These are phyloP conservation scores for Hortiboletus campestris DNA, from an alignment of 768 basidiomycete genomes.

Conservation along the genomic window DNA sequence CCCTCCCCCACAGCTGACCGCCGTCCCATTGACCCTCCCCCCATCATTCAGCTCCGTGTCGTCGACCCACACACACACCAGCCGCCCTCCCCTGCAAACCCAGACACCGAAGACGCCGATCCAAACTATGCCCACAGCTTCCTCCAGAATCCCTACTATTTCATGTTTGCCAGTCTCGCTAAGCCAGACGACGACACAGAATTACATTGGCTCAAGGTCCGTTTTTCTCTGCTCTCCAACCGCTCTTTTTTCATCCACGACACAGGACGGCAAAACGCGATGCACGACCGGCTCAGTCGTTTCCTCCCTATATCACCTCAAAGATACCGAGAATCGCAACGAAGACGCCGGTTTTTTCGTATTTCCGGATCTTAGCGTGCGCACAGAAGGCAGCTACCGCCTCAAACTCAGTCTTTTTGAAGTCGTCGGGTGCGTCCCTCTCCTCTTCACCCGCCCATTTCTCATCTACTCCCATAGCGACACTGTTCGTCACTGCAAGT, in stretches of 20 bases:
- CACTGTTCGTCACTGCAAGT: constrained; percentile 87
- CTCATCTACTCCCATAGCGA: constrained; percentile 44
- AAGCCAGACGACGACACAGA: constrained; percentile 88
- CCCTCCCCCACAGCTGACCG: constrained; percentile 79
- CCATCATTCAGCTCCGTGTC: constrained; percentile 92
- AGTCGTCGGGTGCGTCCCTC: constrained; percentile 74
- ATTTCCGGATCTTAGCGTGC: constrained; percentile 90
- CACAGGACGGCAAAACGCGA: constrained; percentile 81
- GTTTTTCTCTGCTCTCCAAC: not conserved
- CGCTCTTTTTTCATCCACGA: not conserved
- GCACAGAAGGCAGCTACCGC: constrained; percentile 87
- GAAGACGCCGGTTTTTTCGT: constrained; percentile 92
- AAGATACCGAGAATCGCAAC: constrained; percentile 61
- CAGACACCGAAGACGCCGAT: constrained; percentile 35
- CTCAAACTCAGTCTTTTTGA: constrained; percentile 78
- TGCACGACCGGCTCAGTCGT: constrained; percentile 92
- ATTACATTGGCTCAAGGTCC: constrained; percentile 80
- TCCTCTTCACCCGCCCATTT: not conserved
- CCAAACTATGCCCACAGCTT: constrained; percentile 54
- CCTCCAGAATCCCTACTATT: constrained; percentile 91
- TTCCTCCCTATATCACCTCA: constrained; percentile 87
- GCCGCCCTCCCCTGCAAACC: constrained; percentile 27
- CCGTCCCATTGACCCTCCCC: constrained; percentile 95
- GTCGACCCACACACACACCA: constrained; percentile 55
- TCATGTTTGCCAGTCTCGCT: constrained; percentile 91